Evolutionary conservation across 345 rosid genomes (phyloP).

Genomic region (Erodium maritimum): DNA sequence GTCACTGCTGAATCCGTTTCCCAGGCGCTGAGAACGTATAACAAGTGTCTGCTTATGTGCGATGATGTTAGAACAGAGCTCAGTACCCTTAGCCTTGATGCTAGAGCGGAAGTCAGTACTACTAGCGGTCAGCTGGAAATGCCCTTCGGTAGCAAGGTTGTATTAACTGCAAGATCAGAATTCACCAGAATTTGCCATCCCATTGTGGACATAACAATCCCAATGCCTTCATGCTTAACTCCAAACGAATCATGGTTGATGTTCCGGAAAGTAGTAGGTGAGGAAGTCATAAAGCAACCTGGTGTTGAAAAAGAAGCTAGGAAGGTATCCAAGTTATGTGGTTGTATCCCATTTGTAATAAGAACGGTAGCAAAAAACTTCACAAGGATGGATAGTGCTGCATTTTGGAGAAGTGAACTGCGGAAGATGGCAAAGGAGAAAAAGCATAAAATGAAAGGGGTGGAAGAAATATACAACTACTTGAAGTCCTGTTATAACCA

Average conservation of each 20-base stretch:
- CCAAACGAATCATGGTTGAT: neutral
- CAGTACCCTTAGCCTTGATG: too few relatives aligned
- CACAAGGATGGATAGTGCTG: conserved; percentile 8
- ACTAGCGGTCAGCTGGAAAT: too few relatives aligned
- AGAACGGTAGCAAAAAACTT: conserved; percentile 10
- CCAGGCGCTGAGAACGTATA: neutral
- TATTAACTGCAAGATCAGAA: neutral
- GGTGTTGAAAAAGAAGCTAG: conserved; percentile 8
- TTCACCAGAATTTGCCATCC: neutral
- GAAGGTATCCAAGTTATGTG: conserved; percentile 11
- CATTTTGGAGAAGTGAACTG: conserved; percentile 10
- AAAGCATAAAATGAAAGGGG: conserved; percentile 7
- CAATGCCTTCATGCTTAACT: neutral
- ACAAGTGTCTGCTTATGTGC: neutral
- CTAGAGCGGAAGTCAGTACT: neutral
- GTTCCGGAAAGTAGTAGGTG: neutral
- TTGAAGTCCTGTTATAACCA: conserved; percentile 15
- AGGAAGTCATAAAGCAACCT: neutral
- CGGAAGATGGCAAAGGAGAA: conserved; percentile 10
- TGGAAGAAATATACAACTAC: conserved; percentile 8
- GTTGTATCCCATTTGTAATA: conserved; percentile 9
- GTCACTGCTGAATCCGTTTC: neutral
- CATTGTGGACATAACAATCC: neutral
- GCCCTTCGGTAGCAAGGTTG: neutral
- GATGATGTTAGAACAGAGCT: neutral